These are phyloP conservation scores for Venturia oleaginea DNA, from an alignment of 2,329 filamentous ascomycete genomes.

Conservation along the genomic window DNA sequence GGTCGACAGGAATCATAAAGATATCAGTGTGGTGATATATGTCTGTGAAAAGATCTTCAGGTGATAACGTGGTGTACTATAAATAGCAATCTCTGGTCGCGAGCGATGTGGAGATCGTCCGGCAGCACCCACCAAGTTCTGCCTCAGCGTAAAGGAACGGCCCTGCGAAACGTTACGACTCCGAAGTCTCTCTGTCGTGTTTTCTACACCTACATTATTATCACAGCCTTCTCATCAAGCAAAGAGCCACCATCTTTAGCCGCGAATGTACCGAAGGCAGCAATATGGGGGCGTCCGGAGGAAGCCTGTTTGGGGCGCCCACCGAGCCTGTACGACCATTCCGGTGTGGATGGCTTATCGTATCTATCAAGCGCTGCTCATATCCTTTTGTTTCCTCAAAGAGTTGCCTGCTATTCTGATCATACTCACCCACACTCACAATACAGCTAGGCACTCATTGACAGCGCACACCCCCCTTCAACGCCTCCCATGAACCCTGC, in stretches of 20 bases:
- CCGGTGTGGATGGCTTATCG: not conserved
- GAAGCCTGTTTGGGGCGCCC: not conserved
- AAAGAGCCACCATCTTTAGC: not conserved
- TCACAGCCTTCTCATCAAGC: not conserved
- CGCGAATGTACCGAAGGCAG: not conserved
- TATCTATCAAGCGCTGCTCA: not conserved
- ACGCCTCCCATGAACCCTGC: not conserved
- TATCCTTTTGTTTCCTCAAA: not conserved
- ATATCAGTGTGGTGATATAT: too few relatives aligned
- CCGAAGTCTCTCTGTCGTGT: not conserved
- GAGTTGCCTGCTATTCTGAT: not conserved
- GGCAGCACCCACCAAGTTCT: not conserved
- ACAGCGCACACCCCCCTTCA: not conserved
- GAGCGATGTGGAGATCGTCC: too few relatives aligned
- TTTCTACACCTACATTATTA: not conserved
- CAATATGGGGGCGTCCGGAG: not conserved
- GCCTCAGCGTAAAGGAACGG: not conserved
- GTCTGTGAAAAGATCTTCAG: too few relatives aligned
- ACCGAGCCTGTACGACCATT: not conserved
- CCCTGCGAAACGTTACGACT: not conserved
- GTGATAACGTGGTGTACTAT: too few relatives aligned
- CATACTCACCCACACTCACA: not conserved
- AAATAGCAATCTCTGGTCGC: too few relatives aligned
- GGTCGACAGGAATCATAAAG: too few relatives aligned
- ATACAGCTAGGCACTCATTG: not conserved